These are phyloP conservation scores for Didymella lethalis DNA, from an alignment of 2,329 filamentous ascomycete genomes.

Conservation along the genomic window DNA sequence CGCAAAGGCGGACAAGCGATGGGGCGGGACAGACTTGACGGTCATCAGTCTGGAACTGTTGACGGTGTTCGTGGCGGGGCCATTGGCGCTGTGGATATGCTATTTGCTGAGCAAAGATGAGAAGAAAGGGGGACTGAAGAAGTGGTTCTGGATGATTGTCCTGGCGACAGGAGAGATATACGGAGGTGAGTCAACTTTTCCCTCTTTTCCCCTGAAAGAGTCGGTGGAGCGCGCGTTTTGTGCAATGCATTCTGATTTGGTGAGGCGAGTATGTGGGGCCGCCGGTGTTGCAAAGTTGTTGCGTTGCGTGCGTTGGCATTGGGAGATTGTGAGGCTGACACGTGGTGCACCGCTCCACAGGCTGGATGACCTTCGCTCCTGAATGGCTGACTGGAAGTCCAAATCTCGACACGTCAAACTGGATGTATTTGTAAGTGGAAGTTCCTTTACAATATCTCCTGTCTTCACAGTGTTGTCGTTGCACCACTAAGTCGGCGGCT, in stretches of 20 bases:
- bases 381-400: conserved; percentile 68
- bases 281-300: conserved; percentile 27
- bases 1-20: conserved; percentile 68
- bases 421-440: conserved; percentile 62
- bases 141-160: conserved; percentile 63
- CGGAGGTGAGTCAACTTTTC: conserved; percentile 55
- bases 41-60: conserved; percentile 68
- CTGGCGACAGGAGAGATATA: conserved; percentile 71
- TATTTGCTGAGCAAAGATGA: conserved; percentile 56
- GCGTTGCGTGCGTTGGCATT: conserved; percentile 26
- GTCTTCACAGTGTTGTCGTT: conserved; percentile 2
- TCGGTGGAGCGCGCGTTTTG: conserved; percentile 25
- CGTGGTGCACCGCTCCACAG: conserved; percentile 49
- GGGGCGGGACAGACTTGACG: conserved; percentile 66
- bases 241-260: conserved; percentile 22
- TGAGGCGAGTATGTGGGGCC: conserved; percentile 34
- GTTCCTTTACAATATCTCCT: neutral
- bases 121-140: conserved; percentile 49
- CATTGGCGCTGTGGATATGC: conserved; percentile 66
- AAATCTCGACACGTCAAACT: conserved; percentile 66
- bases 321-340: conserved; percentile 45
- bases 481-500: conserved; percentile 1
- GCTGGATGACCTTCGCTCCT: conserved; percentile 71
- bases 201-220: conserved; percentile 10
- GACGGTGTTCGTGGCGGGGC: conserved; percentile 67